phyloP scores from a whole-genome alignment of 1,284 basidiomycete species.

The Pyrrhoderma noxium region DNA sequence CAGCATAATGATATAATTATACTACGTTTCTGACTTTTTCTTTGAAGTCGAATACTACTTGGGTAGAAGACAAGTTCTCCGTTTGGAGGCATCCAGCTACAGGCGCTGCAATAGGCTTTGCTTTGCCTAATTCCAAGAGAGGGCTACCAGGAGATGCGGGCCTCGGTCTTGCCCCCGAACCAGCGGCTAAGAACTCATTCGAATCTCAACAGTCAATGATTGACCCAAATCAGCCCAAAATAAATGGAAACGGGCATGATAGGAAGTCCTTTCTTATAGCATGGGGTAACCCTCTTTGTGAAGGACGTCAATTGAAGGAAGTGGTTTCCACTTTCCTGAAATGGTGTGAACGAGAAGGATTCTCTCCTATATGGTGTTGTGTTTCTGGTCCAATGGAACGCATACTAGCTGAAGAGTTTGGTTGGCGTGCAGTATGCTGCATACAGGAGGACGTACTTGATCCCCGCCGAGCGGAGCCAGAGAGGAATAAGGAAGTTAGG shows the following conservation, averaged over 20 bases:
- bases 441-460: conserved; percentile 48
- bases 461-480: conserved; percentile 34
- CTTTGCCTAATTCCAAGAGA: conserved; percentile 25
- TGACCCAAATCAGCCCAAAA: background rate
- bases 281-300: conserved; percentile 46
- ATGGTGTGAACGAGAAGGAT: conserved; percentile 29
- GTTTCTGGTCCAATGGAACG: conserved; percentile 38
- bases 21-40: no score
- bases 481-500: conserved; percentile 35
- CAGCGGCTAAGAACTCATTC: background rate
- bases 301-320: conserved; percentile 32
- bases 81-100: conserved; percentile 42
- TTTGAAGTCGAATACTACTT: conserved; percentile 39
- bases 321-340: conserved; percentile 37
- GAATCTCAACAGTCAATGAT: background rate
- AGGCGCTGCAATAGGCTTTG: conserved; percentile 43
- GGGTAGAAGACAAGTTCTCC: conserved; percentile 47
- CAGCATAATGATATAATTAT: no score
- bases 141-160: conserved; percentile 19
- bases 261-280: conserved; percentile 25
- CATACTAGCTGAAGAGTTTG: conserved; percentile 38
- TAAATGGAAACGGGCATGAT: background rate
- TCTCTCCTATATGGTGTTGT: conserved; percentile 47
- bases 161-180: background rate
- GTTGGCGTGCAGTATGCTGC: conserved; percentile 45